Conservation (phyloP, 495 filamentous ascomycete genomes). For the Aspergillus panamensis region DNA sequence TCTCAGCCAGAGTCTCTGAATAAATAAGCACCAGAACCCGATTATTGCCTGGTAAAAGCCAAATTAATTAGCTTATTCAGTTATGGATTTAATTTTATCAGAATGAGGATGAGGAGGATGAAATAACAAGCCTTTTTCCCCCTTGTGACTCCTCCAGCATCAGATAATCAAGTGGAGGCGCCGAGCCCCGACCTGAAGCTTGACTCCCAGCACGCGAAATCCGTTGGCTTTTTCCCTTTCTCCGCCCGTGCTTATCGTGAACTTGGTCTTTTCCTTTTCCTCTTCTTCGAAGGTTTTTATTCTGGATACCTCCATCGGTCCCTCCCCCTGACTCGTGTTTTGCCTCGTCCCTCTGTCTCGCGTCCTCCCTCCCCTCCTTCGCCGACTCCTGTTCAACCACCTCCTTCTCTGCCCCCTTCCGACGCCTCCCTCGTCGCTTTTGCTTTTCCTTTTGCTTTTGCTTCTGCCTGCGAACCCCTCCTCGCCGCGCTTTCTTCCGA, state of each 20-base stretch:
- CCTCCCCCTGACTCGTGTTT: neutral
- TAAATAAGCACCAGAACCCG: too few relatives aligned
- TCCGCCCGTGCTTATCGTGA: constrained; percentile 24
- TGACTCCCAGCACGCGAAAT: constrained; percentile 35
- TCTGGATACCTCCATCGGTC: constrained; percentile 7
- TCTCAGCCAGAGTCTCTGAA: too few relatives aligned
- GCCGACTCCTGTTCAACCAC: too few relatives aligned
- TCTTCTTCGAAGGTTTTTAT: constrained; percentile 9
- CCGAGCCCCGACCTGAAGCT: constrained; percentile 34
- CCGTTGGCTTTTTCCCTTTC: constrained; percentile 22
- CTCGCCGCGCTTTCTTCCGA: constrained; percentile 4
- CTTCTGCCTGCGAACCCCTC: constrained; percentile 15
- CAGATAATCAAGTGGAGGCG: constrained; percentile 19
- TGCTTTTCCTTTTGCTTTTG: constrained; percentile 10
- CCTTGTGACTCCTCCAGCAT: neutral
- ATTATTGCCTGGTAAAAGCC: too few relatives aligned
- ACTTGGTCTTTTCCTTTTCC: constrained; percentile 14
- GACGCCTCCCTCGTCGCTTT: constrained; percentile 13
- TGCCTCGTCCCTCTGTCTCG: neutral
- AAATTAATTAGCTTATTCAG: too few relatives aligned
- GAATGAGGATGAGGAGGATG: too few relatives aligned
- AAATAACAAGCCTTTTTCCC: neutral
- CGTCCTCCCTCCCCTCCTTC: neutral
- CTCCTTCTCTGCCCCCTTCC: constrained; percentile 14
- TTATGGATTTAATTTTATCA: too few relatives aligned